Evolutionary conservation across 331 rosid species (phyloP).

Genomic region (Phaseolus coccineus): DNA sequence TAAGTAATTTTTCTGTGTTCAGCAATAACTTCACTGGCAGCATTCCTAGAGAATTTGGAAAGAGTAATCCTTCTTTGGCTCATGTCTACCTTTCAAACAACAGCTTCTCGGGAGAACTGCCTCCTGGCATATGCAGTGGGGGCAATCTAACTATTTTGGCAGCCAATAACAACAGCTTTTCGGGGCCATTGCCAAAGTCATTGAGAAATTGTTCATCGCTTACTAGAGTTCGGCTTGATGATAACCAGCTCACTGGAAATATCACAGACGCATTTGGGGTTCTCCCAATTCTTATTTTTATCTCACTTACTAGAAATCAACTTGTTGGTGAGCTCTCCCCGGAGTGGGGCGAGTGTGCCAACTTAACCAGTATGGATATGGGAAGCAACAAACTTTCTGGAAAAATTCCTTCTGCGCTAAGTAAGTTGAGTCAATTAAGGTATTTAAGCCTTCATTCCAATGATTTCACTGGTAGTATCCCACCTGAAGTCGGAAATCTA

Average conservation of each 20-base stretch:
- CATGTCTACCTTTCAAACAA: conserved; percentile 50
- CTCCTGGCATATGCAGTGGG: conserved; percentile 53
- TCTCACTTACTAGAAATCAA: conserved; percentile 48
- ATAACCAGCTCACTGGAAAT: conserved; percentile 58
- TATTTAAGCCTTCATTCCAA: conserved; percentile 51
- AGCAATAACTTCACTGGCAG: conserved; percentile 53
- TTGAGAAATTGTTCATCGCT: conserved; percentile 55
- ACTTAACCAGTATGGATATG: conserved; percentile 52
- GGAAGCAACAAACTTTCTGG: conserved; percentile 58
- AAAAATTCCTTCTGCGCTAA: conserved; percentile 56
- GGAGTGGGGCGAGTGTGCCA: conserved; percentile 56
- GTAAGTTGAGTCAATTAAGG: conserved; percentile 48
- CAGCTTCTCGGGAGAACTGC: conserved; percentile 59
- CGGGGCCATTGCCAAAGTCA: conserved; percentile 60
- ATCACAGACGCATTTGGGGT: conserved; percentile 61
- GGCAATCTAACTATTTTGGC: not conserved
- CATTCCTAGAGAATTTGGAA: conserved; percentile 58
- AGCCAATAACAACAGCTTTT: conserved; percentile 52
- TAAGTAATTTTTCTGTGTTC: conserved; percentile 47
- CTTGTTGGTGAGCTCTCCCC: conserved; percentile 59
- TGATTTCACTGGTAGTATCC: conserved; percentile 62
- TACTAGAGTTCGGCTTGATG: conserved; percentile 47
- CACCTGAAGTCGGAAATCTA: conserved; percentile 54
- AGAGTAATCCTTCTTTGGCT: conserved; percentile 52
- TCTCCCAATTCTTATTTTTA: conserved; percentile 44